phyloP scores from a whole-genome alignment of 768 basidiomycete genomes.

The Termitomyces bulborhizus region DNA sequence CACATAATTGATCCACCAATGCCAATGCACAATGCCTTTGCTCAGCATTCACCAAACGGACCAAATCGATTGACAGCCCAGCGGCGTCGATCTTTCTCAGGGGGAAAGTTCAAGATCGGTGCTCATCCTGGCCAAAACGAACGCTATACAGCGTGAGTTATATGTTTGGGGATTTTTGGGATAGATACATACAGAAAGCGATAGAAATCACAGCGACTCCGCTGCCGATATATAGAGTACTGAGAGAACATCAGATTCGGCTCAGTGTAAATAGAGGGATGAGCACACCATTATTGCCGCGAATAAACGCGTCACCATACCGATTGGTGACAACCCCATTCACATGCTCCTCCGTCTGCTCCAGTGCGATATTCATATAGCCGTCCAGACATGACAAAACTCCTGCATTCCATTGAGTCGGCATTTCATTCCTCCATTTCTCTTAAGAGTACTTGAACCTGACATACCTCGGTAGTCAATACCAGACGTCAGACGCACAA shows the following conservation, averaged over 20 bases:
- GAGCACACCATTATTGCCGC: constrained; percentile 80
- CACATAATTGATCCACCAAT: background rate
- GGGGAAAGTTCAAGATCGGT: background rate
- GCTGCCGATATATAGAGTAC: background rate
- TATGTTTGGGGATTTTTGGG: background rate
- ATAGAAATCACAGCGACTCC: background rate
- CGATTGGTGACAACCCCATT: constrained; percentile 81
- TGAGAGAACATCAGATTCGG: background rate
- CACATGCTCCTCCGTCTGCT: constrained; percentile 95
- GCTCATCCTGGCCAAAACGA: background rate
- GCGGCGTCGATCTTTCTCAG: background rate
- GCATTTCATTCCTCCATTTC: background rate
- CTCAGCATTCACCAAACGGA: background rate
- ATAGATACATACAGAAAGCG: background rate
- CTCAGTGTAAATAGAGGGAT: background rate
- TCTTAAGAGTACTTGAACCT: background rate
- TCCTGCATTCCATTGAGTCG: constrained; percentile 38
- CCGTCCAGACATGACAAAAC: constrained; percentile 93
- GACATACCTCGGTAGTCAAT: constrained; percentile 86
- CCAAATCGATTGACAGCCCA: background rate
- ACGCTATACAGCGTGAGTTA: background rate
- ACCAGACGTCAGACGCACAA: constrained; percentile 86
- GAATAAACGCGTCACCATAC: constrained; percentile 94
- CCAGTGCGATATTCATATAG: constrained; percentile 98
- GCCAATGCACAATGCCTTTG: background rate